Conservation (phyloP, 768 basidiomycete genomes). For the Lactarius hengduanensis region DNA sequence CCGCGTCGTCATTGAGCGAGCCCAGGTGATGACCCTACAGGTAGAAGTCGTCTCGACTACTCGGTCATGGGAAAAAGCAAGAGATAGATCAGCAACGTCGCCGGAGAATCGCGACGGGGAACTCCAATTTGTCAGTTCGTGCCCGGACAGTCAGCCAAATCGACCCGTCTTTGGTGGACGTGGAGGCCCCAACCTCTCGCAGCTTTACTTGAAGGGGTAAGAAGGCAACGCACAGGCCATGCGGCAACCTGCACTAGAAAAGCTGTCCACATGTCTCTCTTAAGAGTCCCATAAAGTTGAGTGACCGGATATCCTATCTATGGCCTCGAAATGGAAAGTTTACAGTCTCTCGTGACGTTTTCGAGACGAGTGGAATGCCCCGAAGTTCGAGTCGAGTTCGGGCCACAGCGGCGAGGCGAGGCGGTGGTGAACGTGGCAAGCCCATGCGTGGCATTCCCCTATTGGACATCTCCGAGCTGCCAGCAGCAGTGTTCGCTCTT, state of each 20-base stretch:
- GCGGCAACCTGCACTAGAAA: constrained; percentile 14
- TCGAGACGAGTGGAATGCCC: constrained; percentile 4
- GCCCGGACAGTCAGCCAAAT: constrained; percentile 8
- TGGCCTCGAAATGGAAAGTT: constrained; percentile 4
- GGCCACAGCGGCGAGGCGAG: background rate
- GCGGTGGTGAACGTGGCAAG: background rate
- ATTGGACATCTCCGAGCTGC: constrained; percentile 16
- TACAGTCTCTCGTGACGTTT: constrained; percentile 1
- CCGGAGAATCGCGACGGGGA: constrained; percentile 7
- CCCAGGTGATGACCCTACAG: background rate
- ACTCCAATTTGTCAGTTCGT: constrained; percentile 15
- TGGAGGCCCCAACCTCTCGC: constrained; percentile 5
- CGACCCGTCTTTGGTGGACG: background rate
- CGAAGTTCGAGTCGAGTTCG: constrained; percentile 2
- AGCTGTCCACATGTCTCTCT: background rate
- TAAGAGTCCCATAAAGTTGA: background rate
- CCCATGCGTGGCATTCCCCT: background rate
- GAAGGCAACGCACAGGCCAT: constrained; percentile 22
- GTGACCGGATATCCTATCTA: background rate
- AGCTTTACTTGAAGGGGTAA: background rate
- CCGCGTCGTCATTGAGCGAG: background rate
- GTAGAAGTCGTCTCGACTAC: background rate
- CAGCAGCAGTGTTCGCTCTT: constrained; percentile 7
- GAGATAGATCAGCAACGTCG: constrained; percentile 10
- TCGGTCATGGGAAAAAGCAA: constrained; percentile 2